Percentiles rank a stretch among this genome's conserved stretches.
Evolutionary conservation across 2,329 filamentous ascomycete species (phyloP).

Genomic region (Pseudocercospora pini-densiflorae): DNA sequence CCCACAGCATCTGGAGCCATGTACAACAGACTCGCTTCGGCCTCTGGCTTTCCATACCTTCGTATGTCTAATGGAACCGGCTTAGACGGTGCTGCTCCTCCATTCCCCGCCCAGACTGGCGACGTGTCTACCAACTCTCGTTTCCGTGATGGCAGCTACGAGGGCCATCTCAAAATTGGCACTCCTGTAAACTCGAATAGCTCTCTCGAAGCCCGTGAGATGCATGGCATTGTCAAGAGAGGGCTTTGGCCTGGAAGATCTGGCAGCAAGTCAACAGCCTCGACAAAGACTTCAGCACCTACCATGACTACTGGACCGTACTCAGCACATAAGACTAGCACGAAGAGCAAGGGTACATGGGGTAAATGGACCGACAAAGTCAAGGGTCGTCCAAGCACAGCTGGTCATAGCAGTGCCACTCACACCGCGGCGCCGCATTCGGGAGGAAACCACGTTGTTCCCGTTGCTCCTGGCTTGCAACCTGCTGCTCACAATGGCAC

Average conservation of each 20-base stretch:
- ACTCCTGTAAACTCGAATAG: neutral
- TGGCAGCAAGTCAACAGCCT: neutral
- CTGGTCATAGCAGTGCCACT: neutral
- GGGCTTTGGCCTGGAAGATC: neutral
- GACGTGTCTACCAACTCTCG: neutral
- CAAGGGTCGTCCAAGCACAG: neutral
- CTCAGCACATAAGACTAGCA: neutral
- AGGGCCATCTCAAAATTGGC: neutral
- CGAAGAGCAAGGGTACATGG: neutral
- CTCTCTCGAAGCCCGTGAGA: neutral
- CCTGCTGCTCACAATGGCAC: neutral
- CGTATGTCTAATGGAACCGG: neutral
- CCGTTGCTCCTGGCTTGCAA: neutral
- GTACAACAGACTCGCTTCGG: neutral
- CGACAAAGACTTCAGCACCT: no score
- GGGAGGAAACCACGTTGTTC: neutral
- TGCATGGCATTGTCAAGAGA: neutral
- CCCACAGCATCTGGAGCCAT: neutral
- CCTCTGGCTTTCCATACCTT: neutral
- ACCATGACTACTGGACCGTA: neutral
- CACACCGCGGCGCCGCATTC: neutral
- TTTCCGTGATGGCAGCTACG: no score
- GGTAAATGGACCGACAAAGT: neutral
- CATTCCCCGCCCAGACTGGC: neutral
- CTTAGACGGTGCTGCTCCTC: neutral